phyloP scores from a whole-genome alignment of 164 flowering plant genomes.

The Macadamia integrifolia region DNA sequence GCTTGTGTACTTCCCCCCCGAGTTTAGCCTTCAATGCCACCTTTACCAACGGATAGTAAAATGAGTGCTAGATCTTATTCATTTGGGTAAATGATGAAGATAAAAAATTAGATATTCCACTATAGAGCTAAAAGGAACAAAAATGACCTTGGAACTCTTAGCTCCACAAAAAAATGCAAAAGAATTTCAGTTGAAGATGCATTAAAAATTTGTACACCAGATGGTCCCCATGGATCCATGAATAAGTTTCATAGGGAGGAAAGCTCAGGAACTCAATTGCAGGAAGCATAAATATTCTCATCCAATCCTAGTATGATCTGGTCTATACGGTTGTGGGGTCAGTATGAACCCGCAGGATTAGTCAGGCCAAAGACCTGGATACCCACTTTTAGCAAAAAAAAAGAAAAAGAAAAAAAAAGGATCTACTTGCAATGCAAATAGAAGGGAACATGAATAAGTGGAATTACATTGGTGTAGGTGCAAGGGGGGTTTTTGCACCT shows the following conservation, averaged over 20 bases:
- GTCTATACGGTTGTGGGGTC: neutral
- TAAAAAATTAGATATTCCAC: conserved; percentile 27
- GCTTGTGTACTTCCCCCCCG: conserved; percentile 54
- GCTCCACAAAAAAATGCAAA: conserved; percentile 74
- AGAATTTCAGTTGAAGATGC: conserved; percentile 26
- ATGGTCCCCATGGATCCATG: conserved; percentile 20
- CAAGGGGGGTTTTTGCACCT: too few relatives aligned
- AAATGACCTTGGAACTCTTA: conserved; percentile 39
- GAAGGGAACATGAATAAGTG: conserved; percentile 33
- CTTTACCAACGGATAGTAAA: conserved; percentile 43
- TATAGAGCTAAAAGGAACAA: conserved; percentile 33
- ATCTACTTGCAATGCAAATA: conserved; percentile 10
- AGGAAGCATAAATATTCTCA: conserved; percentile 10
- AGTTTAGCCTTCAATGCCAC: conserved; percentile 45
- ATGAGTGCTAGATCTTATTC: conserved; percentile 49
- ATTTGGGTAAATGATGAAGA: conserved; percentile 48
- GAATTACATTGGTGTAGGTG: conserved; percentile 29
- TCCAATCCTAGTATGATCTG: conserved; percentile 8
- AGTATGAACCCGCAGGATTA: too few relatives aligned
- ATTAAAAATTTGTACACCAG: conserved; percentile 15
- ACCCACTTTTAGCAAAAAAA: too few relatives aligned
- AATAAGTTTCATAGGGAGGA: conserved; percentile 23
- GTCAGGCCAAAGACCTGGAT: too few relatives aligned
- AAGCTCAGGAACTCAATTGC: conserved; percentile 8
- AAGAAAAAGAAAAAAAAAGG: neutral